Percentiles rank a stretch among this genome's conserved stretches.
Evolutionary conservation across 177 flowering plant genomes (phyloP).

Genomic region (Tripterygium wilfordii): DNA sequence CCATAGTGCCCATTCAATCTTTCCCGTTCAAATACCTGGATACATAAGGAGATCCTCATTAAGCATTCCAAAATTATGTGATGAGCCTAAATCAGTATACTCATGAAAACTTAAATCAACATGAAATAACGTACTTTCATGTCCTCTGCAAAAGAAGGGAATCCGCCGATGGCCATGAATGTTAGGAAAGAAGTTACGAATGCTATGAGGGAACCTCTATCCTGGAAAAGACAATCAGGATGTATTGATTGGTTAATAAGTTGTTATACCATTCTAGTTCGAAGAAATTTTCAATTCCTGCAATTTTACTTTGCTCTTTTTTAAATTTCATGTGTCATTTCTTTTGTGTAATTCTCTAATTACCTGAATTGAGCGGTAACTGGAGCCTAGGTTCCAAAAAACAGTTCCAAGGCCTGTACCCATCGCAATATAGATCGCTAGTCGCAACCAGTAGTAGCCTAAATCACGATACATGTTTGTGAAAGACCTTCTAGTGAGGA

Average conservation of each 20-base stretch:
- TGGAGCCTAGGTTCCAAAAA: constrained; percentile 27
- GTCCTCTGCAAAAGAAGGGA: constrained; percentile 41
- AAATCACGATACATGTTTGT: constrained; percentile 50
- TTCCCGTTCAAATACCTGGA: constrained; percentile 48
- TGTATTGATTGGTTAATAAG: too few relatives aligned
- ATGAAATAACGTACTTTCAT: constrained; percentile 11
- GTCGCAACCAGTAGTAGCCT: constrained; percentile 62
- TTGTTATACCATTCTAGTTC: too few relatives aligned
- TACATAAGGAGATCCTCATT: neutral
- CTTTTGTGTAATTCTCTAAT: neutral
- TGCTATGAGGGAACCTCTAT: constrained; percentile 31
- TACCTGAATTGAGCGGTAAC: constrained; percentile 38
- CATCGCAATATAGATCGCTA: constrained; percentile 28
- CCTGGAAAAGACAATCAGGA: too few relatives aligned
- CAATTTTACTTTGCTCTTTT: too few relatives aligned
- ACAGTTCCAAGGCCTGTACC: constrained; percentile 37
- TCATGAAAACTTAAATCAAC: too few relatives aligned
- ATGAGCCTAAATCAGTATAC: too few relatives aligned
- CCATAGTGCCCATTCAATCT: constrained; percentile 63
- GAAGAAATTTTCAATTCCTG: too few relatives aligned
- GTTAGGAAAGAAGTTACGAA: constrained; percentile 37
- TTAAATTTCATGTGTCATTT: too few relatives aligned
- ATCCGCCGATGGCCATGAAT: constrained; percentile 45
- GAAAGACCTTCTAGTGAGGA: constrained; percentile 46
- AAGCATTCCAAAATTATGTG: too few relatives aligned